These are phyloP conservation scores for Macroventuria anomochaeta DNA, from an alignment of 2,329 filamentous ascomycete species.

Conservation along the genomic window DNA sequence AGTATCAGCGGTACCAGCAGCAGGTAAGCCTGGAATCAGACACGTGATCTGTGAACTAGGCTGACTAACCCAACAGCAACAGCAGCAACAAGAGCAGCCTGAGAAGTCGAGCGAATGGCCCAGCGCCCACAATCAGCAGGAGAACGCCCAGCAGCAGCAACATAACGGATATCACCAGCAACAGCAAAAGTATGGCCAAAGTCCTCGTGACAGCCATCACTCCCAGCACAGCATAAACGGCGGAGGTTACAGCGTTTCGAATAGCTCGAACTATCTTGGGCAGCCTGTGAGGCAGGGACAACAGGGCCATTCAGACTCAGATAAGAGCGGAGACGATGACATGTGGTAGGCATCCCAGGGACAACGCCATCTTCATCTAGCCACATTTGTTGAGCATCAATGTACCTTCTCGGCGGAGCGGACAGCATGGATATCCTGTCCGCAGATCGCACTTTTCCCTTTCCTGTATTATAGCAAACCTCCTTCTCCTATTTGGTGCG, in stretches of 20 bases:
- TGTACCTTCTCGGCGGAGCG: conserved; percentile 8
- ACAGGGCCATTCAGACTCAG: conserved; percentile 39
- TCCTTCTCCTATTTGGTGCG: conserved; percentile 9
- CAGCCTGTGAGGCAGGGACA: conserved; percentile 35
- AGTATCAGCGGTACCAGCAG: conserved; percentile 43
- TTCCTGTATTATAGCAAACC: conserved; percentile 9
- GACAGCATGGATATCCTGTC: neutral
- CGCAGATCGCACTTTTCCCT: conserved; percentile 6
- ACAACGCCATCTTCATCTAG: neutral
- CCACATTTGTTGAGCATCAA: conserved; percentile 1
- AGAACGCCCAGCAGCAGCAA: conserved; percentile 16
- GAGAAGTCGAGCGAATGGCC: conserved; percentile 33
- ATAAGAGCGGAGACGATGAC: conserved; percentile 44
- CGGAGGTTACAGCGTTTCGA: conserved; percentile 46
- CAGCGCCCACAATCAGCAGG: conserved; percentile 24
- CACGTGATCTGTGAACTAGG: conserved; percentile 5
- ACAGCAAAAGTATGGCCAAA: conserved; percentile 31
- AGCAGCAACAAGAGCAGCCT: conserved; percentile 32
- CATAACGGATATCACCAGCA: conserved; percentile 21
- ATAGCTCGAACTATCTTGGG: conserved; percentile 46
- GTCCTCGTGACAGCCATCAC: conserved; percentile 43
- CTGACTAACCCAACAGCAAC: conserved; percentile 21
- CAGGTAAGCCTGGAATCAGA: conserved; percentile 17
- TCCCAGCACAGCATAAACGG: conserved; percentile 38
- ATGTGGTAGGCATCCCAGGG: conserved; percentile 43